Evolutionary conservation across 495 filamentous ascomycete genomes (phyloP).

Genomic region (Penicillium alfredii): DNA sequence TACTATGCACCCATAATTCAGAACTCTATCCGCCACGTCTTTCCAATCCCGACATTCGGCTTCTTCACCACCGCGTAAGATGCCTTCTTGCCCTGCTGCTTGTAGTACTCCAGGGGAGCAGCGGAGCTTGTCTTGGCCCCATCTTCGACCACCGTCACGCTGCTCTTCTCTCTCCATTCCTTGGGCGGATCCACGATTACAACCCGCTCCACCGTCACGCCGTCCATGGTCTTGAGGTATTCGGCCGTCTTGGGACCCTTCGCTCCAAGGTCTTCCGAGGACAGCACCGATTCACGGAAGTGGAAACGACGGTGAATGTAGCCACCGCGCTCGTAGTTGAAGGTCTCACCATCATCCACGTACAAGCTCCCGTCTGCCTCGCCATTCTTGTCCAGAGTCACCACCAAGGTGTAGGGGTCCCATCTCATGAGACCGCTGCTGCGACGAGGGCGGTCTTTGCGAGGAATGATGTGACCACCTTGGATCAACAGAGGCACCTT

Average conservation of each 20-base stretch:
- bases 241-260: conserved; percentile 59
- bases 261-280: conserved; percentile 38
- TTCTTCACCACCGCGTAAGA: conserved; percentile 76
- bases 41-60: conserved; percentile 68
- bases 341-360: conserved; percentile 89
- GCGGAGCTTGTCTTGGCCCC: conserved; percentile 54
- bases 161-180: conserved; percentile 62
- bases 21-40: conserved; percentile 77
- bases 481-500: conserved; percentile 85
- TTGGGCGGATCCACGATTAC: conserved; percentile 72
- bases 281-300: conserved; percentile 51
- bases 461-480: conserved; percentile 84
- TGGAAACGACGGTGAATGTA: conserved; percentile 79
- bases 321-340: conserved; percentile 75
- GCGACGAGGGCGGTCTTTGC: conserved; percentile 79
- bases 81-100: conserved; percentile 55
- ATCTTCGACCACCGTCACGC: conserved; percentile 63
- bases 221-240: conserved; percentile 70
- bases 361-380: conserved; percentile 80
- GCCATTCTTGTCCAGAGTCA: conserved; percentile 64
- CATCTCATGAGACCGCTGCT: conserved; percentile 84
- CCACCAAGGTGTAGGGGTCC: conserved; percentile 88
- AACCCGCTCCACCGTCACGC: conserved; percentile 74
- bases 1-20: conserved; percentile 15
- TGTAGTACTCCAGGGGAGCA: conserved; percentile 53